Percentiles rank a stretch among this genome's conserved stretches.
Evolutionary conservation across 768 basidiomycete genomes (phyloP).

Genomic region (Phaffia tasmanica): DNA sequence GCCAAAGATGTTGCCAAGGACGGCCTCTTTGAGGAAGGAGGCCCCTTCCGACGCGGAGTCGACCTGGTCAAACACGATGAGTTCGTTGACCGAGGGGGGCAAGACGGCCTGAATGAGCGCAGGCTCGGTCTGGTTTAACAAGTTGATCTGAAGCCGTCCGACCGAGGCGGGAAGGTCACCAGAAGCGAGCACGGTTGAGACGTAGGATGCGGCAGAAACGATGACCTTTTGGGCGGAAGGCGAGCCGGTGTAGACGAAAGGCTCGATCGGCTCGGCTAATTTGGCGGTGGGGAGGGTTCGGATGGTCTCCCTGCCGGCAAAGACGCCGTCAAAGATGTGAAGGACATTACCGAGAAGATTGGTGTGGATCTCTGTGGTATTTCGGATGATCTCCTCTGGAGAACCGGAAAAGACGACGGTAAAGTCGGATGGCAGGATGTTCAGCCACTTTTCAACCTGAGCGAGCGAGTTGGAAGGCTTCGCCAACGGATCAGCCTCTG

Average conservation of each 20-base stretch:
- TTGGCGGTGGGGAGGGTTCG: constrained; percentile 41
- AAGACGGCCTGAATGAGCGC: constrained; percentile 56
- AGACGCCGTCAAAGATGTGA: constrained; percentile 83
- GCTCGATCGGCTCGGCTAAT: constrained; percentile 42
- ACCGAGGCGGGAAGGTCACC: constrained; percentile 43
- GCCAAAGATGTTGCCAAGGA: constrained; percentile 41
- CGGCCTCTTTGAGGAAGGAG: constrained; percentile 53
- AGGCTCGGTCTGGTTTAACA: constrained; percentile 67
- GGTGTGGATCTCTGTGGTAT: constrained; percentile 62
- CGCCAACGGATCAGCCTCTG: constrained; percentile 8
- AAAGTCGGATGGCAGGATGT: constrained; percentile 52
- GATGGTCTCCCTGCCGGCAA: constrained; percentile 59
- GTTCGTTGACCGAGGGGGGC: constrained; percentile 42
- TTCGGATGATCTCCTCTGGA: constrained; percentile 68
- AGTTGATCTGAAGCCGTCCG: constrained; percentile 60
- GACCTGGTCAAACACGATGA: constrained; percentile 62
- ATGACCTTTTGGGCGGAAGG: constrained; percentile 52
- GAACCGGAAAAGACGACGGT: constrained; percentile 71
- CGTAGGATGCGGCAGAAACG: constrained; percentile 48
- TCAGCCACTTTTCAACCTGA: constrained; percentile 50
- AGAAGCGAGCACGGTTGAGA: constrained; percentile 57
- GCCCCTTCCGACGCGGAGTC: constrained; percentile 50
- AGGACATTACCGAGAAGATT: constrained; percentile 51
- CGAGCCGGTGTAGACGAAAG: constrained; percentile 67
- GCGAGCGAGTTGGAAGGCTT: constrained; percentile 42